Percentiles rank a stretch among this genome's conserved stretches.
Evolutionary conservation across 225 moss, liverwort and hornwort genomes (phyloP).

Genomic region (Bryoerythrophyllum caledonicum): DNA sequence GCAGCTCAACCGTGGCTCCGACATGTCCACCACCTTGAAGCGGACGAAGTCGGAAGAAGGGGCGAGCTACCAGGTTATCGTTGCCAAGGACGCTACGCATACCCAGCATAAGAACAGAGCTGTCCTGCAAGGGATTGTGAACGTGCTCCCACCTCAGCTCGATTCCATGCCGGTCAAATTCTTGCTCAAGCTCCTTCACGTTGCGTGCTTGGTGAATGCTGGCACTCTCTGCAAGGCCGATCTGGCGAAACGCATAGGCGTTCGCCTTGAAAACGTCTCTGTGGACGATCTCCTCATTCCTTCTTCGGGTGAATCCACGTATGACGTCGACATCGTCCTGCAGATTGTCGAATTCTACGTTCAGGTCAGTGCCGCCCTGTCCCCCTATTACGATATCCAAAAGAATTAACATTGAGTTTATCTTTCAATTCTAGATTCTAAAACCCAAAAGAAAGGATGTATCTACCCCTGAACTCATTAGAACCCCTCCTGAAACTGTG

Average conservation of each 20-base stretch:
- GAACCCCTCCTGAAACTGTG: background rate
- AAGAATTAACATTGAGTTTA: background rate
- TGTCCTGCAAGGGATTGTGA: conserved; percentile 62
- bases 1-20: conserved; percentile 33
- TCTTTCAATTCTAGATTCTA: too few species aligned
- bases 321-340: conserved; percentile 76
- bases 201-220: conserved; percentile 66
- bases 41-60: conserved; percentile 27
- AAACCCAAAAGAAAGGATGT: background rate
- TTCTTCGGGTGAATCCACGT: conserved; percentile 65
- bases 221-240: conserved; percentile 69
- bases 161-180: conserved; percentile 67
- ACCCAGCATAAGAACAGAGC: conserved; percentile 31
- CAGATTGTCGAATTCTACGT: conserved; percentile 75
- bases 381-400: background rate
- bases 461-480: background rate
- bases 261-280: conserved; percentile 75
- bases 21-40: conserved; percentile 37
- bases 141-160: conserved; percentile 62
- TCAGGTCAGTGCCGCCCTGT: conserved; percentile 28
- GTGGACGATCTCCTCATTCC: conserved; percentile 80
- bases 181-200: conserved; percentile 68
- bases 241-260: conserved; percentile 68
- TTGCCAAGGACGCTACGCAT: conserved; percentile 35
- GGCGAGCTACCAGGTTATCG: conserved; percentile 37